Base-by-base conservation (phyloP, 768 basidiomycete species). In the Porpolomopsis calyptriformis region DNA sequence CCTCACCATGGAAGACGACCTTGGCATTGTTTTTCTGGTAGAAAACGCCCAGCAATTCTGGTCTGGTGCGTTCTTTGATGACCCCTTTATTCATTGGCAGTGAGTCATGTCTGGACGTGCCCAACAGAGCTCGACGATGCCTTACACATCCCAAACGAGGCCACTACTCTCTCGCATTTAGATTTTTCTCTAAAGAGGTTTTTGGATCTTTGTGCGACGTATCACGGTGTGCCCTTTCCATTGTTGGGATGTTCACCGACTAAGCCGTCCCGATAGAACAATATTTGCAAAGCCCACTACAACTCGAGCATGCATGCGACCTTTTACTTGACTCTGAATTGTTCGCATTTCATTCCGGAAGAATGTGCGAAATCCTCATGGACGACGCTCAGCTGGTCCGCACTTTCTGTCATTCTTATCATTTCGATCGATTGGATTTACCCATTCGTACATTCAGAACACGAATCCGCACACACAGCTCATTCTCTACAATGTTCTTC, bases 1-100 rank as follows among this genome's bases (percentile, higher is more conserved):
- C 12, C 59, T 71, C n/a, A 55, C 65, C 19, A 69, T 74, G 66
- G 72, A 80, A 58, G 83, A 85, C 53, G 76, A 77, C 36, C 69
- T 85, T n/a, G 85, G 81, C 24, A 83, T 89, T 49, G 77, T 81
- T 22, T 92, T 90, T 63, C 72, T 84, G 49, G 81, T 92, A 53
- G 80, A 85, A 52, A 84, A 77, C 46, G 77, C 85, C 36, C 86
- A 85, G 52, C 86, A 91, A 62, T 92, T 91, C 61, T 92, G 89
- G 88, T 81, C 85, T 55, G 87, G 87, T 90, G 57, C 52, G 83
- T 57, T 38, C 38, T 22, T 35, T 29, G 39, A 20, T 34, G 9
- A 23, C 24, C 26, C 36, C 38, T 25, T 19, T 40, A 41, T 46
- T 36, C 14, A 20, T 18, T 27, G 18, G 22, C 18, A 31, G n/a